These are phyloP conservation scores for Exidia glandulosa DNA, from an alignment of 768 basidiomycete species.

Conservation along the genomic window DNA sequence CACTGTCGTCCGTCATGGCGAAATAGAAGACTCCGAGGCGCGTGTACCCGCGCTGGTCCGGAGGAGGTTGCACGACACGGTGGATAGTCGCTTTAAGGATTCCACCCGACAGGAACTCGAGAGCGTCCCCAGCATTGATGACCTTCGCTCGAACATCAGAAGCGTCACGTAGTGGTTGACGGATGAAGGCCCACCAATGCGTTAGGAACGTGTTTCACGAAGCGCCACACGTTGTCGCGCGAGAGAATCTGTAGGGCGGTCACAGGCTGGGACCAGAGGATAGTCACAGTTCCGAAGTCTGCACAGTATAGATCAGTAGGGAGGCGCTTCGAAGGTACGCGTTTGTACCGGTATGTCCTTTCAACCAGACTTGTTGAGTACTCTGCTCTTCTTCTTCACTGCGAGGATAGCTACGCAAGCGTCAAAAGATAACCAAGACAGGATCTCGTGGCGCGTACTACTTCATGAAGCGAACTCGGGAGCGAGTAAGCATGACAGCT, in stretches of 20 bases:
- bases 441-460: constrained; percentile 24
- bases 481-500: background rate
- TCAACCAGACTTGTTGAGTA: constrained; percentile 46
- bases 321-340: background rate
- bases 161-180: constrained; percentile 8
- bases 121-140: constrained; percentile 47
- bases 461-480: constrained; percentile 35
- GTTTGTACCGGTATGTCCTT: constrained; percentile 43
- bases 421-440: background rate
- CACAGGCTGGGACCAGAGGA: constrained; percentile 53
- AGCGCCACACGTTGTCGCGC: constrained; percentile 41
- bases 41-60: constrained; percentile 36
- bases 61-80: constrained; percentile 48
- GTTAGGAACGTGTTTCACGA: constrained; percentile 48
- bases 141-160: constrained; percentile 15
- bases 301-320: background rate
- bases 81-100: constrained; percentile 51
- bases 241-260: constrained; percentile 46
- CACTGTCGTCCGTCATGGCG: constrained; percentile 37
- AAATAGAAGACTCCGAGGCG: constrained; percentile 55
- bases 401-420: constrained; percentile 33
- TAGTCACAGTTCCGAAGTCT: constrained; percentile 47
- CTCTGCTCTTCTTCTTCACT: constrained; percentile 37
- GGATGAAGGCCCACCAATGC: constrained; percentile 32
- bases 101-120: constrained; percentile 52